Evolutionary conservation across 2,329 filamentous ascomycete genomes (phyloP), one percentile per base, ranked within the genome.

Genomic region (Neurospora sp.): DNA sequence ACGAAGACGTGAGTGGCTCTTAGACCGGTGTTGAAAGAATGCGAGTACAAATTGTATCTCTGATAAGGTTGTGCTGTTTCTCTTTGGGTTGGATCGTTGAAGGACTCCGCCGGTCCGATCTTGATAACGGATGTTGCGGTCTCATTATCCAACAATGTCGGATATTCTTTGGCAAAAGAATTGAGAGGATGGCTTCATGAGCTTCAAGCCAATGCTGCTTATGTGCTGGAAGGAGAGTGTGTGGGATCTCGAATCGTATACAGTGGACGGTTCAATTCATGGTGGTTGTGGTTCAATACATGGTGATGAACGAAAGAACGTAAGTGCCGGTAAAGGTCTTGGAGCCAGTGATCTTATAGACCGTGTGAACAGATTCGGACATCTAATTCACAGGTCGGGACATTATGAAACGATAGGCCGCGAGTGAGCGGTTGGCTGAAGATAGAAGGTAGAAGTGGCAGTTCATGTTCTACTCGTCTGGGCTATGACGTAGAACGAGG

Each of bases 401-500:
- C 19, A 23, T 46, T 2, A 11, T 23, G 6, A 19, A 46, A 23
- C 0, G 1, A 19, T 10, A 19, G 43, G 43, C 43, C 43, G 19
- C n/a, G 19, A 6, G 19, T 23, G 19, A 4, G n/a, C 10, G 43
- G 43, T 46, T 23, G 43, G 43, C 43, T 46, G 19, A 46, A 12
- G 43, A 46, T 46, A 6, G n/a, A 46, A 46, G 19, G 5, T 23
- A 1, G 10, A 46, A 11, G 43, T 12, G 10, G 12, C 19, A 46
- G 43, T 23, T 23, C 43, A 46, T 46, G 41, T 46, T 43, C 41
- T 46, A 46, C 8, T 46, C 41, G 41, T 46, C 41, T 46, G 41
- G 41, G 17, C n/a, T 46, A 19, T 46, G n/a, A 11, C 43, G 19
- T 12, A 95, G 1, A 89, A 81, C 1, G 81, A 80, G 43, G 80